A percentile compares a stretch with the other conserved stretches of the same genome.
phyloP scores from a whole-genome alignment of 768 basidiomycete genomes.

The Lactarius psammicola region DNA sequence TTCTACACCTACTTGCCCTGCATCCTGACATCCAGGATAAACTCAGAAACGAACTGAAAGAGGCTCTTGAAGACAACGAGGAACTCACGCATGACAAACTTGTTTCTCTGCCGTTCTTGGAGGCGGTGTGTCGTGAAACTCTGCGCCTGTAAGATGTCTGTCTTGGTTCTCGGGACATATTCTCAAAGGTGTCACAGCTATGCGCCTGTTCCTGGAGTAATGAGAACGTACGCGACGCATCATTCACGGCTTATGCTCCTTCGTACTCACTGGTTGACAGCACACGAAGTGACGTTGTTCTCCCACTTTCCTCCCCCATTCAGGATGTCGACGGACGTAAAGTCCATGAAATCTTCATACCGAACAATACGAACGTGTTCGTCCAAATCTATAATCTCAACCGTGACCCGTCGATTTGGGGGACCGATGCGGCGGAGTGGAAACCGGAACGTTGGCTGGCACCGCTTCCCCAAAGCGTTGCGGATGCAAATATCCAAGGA shows the following conservation, averaged over 20 bases:
- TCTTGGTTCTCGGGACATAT: not conserved
- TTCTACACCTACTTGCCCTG: conserved; percentile 31
- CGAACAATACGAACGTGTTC: not conserved
- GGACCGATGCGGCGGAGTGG: not conserved
- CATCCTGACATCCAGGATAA: conserved; percentile 15
- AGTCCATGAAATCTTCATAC: not conserved
- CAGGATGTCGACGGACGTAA: not conserved
- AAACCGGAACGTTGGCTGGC: not conserved
- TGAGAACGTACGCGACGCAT: not conserved
- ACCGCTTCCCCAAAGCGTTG: not conserved
- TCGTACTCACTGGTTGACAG: not conserved
- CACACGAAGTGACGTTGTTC: not conserved
- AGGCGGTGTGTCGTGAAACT: conserved; percentile 35
- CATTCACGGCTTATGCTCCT: not conserved
- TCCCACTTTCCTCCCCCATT: not conserved
- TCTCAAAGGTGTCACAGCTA: not conserved
- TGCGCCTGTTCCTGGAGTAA: not conserved
- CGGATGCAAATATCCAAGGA: not conserved
- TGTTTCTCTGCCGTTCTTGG: conserved; percentile 36
- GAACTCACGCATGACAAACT: conserved; percentile 37
- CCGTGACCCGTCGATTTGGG: not conserved
- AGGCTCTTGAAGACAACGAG: conserved; percentile 26
- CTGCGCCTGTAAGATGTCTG: conserved; percentile 28
- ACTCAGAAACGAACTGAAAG: not conserved
- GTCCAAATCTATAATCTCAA: not conserved